Evolutionary conservation across 805 yeast species (phyloP).

Genomic region (Nakazawaea molendinolei): DNA sequence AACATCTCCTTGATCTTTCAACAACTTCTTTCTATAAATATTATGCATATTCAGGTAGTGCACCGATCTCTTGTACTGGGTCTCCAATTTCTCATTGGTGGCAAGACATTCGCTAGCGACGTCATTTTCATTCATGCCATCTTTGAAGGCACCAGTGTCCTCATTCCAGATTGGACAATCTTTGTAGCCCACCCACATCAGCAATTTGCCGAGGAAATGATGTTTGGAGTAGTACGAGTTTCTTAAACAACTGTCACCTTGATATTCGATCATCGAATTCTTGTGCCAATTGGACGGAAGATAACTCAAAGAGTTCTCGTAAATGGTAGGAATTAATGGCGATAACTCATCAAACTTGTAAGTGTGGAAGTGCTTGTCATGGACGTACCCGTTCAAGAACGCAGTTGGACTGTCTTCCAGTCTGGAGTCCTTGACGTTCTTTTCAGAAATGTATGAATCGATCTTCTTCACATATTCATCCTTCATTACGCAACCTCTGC

Average conservation of each 20-base stretch:
- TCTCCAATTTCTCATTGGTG: conserved; percentile 1
- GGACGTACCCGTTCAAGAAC: conserved; percentile 6
- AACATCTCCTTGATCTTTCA: conserved; percentile 8
- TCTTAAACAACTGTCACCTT: conserved; percentile 7
- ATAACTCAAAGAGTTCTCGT: conserved; percentile 25
- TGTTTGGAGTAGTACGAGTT: conserved; percentile 9
- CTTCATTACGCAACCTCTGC: conserved; percentile 4
- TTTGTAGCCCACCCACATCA: conserved; percentile 9
- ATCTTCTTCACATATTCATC: conserved; percentile 9
- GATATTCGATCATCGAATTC: conserved; percentile 10
- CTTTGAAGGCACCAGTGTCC: conserved; percentile 6
- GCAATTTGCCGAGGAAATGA: conserved; percentile 6
- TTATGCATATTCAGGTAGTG: conserved; percentile 8
- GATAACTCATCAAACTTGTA: conserved; percentile 27
- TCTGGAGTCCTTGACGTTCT: conserved; percentile 9
- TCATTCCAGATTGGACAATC: conserved; percentile 11
- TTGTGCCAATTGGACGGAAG: conserved; percentile 11
- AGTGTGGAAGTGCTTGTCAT: conserved; percentile 12
- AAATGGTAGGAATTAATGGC: conserved; percentile 36
- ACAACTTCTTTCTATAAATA: conserved; percentile 7
- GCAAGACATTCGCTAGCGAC: conserved; percentile 8
- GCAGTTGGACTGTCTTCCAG: conserved; percentile 5
- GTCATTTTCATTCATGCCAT: conserved; percentile 3
- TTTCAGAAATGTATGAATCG: conserved; percentile 2
- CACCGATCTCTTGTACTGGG: conserved; percentile 7